Evolutionary conservation across 176 grass and related monocot species (phyloP), one percentile per base, ranked within the genome.

Genomic region (Musa troglodytarum): DNA sequence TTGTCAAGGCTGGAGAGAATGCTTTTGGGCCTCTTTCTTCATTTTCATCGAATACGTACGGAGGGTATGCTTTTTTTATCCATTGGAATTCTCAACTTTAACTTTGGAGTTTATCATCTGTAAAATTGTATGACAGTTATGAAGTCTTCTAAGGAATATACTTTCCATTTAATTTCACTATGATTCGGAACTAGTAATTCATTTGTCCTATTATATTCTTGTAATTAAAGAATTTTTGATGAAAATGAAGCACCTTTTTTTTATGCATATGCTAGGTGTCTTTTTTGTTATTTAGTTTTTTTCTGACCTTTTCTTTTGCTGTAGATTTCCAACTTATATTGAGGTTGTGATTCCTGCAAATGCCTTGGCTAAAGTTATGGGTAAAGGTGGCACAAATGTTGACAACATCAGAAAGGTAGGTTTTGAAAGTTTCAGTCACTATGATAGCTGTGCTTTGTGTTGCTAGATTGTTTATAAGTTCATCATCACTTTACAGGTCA

Each of bases 351-450:
- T 99, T 82, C 95, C 95, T 86, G 70, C 84, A 74, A 86, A 72
- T 63, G 78, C 80, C 19, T 80, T 94, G 49, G 56, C 86, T 72
- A 99, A 99, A 89, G 88, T 99, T 74, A 85, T 99, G 84, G 95
- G 95, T 28, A 99, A 99, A 86, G 88, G 75, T 17, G 95, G 95
- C 11, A 84, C 91, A 68, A 99, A 99, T 78, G 74, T 99, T 82
- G 90, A 99, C 9, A 99, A 91, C 54, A 93, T 99, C 71, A 94
- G 82, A 91, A 99, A 92, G 95, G 95, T 94, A 49, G 83, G 95
- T 86, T 82, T 83, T 1, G n/a, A 34, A 54, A 26, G 7, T 25
- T 34, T 14, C 43, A 6, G 8, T n/a, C 19, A 53, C 22, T 1
- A 23, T 29, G 13, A 19, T 55, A 26, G 1, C 5, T 34, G 16